Base-by-base conservation (phyloP, 2,329 filamentous ascomycete species). In the Chalara sp. region DNA sequence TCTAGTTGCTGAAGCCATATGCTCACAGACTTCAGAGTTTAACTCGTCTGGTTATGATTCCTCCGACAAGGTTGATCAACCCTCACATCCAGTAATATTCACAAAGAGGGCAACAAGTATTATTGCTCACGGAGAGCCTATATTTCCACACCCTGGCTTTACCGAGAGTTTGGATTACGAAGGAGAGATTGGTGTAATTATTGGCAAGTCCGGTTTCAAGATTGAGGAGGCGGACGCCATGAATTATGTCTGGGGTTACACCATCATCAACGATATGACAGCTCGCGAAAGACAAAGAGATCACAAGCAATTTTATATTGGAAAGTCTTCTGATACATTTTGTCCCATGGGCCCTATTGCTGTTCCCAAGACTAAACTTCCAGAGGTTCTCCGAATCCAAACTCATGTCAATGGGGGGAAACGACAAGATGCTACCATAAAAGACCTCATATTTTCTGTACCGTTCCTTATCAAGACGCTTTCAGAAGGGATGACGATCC, bases 301-400 rank as follows among this genome's bases (percentile, higher is more conserved):
- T 78, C 78, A 81, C 52, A 80, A 81, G 60, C 79, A 82, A 54
- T 81, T 80, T 60, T 81, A 74, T 50, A 72, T 82, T 46, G 78
- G 78, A 6, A 81, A 81, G 59, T 77, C 72, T 0, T 64, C 71
- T 0, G 76, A 81, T 58, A 78, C 75, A 0, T 80, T 75, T 55
- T 80, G 76, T 53, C 76, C 76, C 0, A 79, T 80, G 67, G 77
- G 76, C 1, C 76, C 76, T 0, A 68, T 79, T 29, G 76, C 76
- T 6, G 72, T 79, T 2, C 73, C 74, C 6, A 70, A 70, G 43
- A 61, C 66, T 32, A 57, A 68, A n/a, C 64, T 80, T 1, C 69
- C 73, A 1, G 56, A 69, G 37, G 65, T 66, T 46, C 64, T 78
- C 3, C 59, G 59, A 44, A 48, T 72, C 30, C 63, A 61, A 45